Base-by-base conservation (phyloP, 1,284 basidiomycete species). In the Irpex sp. region DNA sequence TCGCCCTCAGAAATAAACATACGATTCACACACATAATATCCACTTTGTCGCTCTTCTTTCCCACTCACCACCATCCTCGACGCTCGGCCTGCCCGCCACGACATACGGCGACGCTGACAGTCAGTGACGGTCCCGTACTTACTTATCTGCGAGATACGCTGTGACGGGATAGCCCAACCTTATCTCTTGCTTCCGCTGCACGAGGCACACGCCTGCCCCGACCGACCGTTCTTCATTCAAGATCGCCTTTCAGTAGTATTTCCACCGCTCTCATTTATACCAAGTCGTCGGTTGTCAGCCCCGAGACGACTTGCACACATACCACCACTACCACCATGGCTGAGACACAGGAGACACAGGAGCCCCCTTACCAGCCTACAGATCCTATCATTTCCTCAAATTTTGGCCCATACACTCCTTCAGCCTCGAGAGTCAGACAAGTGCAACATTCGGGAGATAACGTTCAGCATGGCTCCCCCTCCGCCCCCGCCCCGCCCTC, bases 361-460 rank as follows among this genome's bases (percentile, higher is more conserved):
- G 37, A 47, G 43, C 8, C 50, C 8, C 36, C 46, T 39, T 73
- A 69, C 63, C 71, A 69, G 64, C 61, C 71, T 54, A 67, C 68
- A 56, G 69, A 71, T 65, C 63, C 69, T 55, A 65, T 72, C 61
- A 65, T 71, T 53, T 68, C 69, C 49, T 68, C 72, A 37, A 69
- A 68, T 62, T 70, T 70, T 61, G 69, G 70, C 56, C 65, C 68
- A 53, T 71, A 65, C 62, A 66, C 68, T 3, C 66, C 66, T 19
- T 69, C 68, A 2, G 67, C 68, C 61, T 73, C 72, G 3, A 66
- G 71, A 59, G 65, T 62, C 21, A 66, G 71, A 43, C 39, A 43
- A 43, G 4, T 15, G 61, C 59, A 49, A 43, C 37, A 58, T 58
- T 19, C 17, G 33, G 7, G 35, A 37, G 37, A 43, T 7, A 37